Evolutionary conservation across 768 basidiomycete genomes (phyloP).

Genomic region (Phanerochaete sordida): DNA sequence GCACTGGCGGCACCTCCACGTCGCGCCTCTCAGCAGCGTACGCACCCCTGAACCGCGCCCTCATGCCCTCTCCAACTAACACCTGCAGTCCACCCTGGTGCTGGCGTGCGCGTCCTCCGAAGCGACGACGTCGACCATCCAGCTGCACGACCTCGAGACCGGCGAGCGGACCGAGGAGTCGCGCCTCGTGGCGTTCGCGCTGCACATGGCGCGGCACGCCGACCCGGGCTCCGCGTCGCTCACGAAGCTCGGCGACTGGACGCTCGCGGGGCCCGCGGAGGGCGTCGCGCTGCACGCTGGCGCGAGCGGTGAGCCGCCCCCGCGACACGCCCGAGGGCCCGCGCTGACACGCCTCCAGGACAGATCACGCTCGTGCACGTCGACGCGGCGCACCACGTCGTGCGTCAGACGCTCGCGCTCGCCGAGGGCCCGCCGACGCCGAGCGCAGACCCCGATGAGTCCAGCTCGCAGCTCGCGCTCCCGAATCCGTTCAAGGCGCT

Average conservation of each 20-base stretch:
- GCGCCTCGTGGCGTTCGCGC: constrained; percentile 37
- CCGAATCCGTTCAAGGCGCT: constrained; percentile 59
- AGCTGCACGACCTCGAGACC: constrained; percentile 15
- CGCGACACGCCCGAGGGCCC: not conserved
- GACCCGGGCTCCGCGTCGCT: constrained; percentile 35
- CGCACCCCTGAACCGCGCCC: not conserved
- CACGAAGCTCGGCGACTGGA: constrained; percentile 51
- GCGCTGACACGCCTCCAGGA: constrained; percentile 24
- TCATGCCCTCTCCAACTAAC: constrained; percentile 1
- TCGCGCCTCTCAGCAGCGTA: constrained; percentile 27
- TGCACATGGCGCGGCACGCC: constrained; percentile 25
- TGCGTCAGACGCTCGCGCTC: constrained; percentile 38
- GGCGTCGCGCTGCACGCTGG: constrained; percentile 45
- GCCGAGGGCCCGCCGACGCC: constrained; percentile 19
- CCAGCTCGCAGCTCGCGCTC: constrained; percentile 39
- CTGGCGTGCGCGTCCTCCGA: constrained; percentile 45
- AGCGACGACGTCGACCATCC: constrained; percentile 25
- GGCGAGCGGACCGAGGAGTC: constrained; percentile 32
- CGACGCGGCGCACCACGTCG: constrained; percentile 40
- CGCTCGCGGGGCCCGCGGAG: constrained; percentile 43
- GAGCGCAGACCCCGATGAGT: constrained; percentile 13
- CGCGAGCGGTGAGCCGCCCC: constrained; percentile 39
- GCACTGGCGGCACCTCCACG: constrained; percentile 32
- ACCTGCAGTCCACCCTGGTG: constrained; percentile 30
- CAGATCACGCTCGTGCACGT: constrained; percentile 39